Base-by-base conservation (phyloP, 257 asterid genomes). In the Haberlea rhodopensis region DNA sequence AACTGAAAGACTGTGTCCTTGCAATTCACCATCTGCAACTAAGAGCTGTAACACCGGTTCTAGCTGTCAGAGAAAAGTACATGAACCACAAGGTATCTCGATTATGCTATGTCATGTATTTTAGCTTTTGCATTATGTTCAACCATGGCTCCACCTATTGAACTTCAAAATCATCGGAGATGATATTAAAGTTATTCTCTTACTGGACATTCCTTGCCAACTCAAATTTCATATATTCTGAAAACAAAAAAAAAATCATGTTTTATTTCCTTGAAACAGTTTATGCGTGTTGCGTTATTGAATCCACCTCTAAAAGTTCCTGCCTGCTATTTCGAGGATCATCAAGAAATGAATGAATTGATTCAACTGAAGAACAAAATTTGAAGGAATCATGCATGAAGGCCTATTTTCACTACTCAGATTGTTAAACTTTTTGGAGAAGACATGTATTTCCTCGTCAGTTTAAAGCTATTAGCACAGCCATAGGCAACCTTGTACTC, bases 1-100 rank as follows among this genome's bases (percentile, higher is more conserved):
- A 89, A 65, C 21, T 92, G 68, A 84, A 80, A 78, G 91, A 84
- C 28, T 89, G 97, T 40, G 80, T 81, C 57, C 76, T 76, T 43
- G 77, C 73, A 58, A 81, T 84, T 64, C 87, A 81, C 72, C 58
- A 63, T 29, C 67, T 76, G 66, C 79, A 74, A 11, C 75, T 64
- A 65, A 74, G 53, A 76, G 73, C 55, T 59, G 82, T 69, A 49
- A n/a, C 43, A 60, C 67, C 67, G 66, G 60, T 66, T 57, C 57
- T 46, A 16, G 83, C 85, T 27, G 74, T 84, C 53, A 64, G 70
- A 28, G 73, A 75, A 70, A 84, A 84, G 68, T 84, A 81, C 65
- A 53, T 66, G 76, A 82, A 81, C 54, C 79, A 77, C 55, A 79
- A 81, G 87, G 87, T 84, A 81, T 43, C 26, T 26, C 23, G 5